These are phyloP conservation scores for Dionaea muscipula DNA, from an alignment of 179 eudicot species.

Conservation along the genomic window DNA sequence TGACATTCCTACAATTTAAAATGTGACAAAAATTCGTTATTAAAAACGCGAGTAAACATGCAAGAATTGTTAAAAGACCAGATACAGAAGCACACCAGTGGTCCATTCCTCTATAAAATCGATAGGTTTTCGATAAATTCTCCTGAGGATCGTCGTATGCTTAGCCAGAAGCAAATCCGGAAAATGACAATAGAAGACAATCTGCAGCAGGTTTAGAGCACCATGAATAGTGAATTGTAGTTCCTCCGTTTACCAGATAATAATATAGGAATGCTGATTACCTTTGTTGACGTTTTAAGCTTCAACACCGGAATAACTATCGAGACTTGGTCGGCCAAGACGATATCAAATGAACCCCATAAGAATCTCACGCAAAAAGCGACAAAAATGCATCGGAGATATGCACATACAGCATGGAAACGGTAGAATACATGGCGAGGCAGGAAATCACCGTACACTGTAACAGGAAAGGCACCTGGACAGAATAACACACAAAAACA, in stretches of 20 bases:
- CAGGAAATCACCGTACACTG: constrained; percentile 77
- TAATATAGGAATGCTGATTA: constrained; percentile 7
- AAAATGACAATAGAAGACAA: constrained; percentile 93
- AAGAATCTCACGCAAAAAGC: constrained; percentile 62
- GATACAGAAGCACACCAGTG: constrained; percentile 39
- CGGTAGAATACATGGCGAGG: constrained; percentile 84
- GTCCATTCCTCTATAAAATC: constrained; percentile 78
- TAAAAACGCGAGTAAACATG: constrained; percentile 2
- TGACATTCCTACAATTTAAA: constrained; percentile 63
- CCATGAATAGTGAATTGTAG: constrained; percentile 3
- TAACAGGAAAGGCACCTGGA: constrained; percentile 70
- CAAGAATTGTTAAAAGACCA: constrained; percentile 5
- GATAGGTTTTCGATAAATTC: constrained; percentile 75
- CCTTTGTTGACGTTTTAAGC: constrained; percentile 61
- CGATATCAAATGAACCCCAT: constrained; percentile 77
- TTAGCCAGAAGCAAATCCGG: constrained; percentile 88
- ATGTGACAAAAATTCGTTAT: not conserved
- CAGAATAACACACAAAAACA: constrained; percentile 4
- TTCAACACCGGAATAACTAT: constrained; percentile 66
- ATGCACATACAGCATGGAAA: constrained; percentile 92
- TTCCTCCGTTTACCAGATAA: not conserved
- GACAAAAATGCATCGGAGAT: constrained; percentile 76
- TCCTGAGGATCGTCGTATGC: constrained; percentile 62
- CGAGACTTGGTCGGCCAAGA: constrained; percentile 87
- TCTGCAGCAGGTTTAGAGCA: constrained; percentile 29